Percentiles rank a stretch among this genome's conserved stretches.
Evolutionary conservation across 2,329 filamentous ascomycete species (phyloP).

Genomic region (Teratosphaeria epicoccoides): DNA sequence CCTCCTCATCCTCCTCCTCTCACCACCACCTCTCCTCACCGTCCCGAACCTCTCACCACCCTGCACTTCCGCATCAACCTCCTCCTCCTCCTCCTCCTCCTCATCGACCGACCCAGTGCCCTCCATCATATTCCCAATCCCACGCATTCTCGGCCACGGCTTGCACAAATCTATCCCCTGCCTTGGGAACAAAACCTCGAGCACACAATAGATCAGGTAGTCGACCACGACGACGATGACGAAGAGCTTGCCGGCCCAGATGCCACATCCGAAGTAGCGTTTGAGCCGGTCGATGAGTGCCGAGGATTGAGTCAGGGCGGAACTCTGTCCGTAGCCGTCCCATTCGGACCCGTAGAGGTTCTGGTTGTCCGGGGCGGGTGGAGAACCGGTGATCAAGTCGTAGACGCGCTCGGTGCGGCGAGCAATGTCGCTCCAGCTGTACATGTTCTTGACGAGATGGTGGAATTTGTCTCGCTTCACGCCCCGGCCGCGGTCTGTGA

Average conservation of each 20-base stretch:
- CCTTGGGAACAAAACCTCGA: constrained; percentile 79
- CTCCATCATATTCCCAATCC: constrained; percentile 5
- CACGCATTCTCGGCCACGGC: constrained; percentile 59
- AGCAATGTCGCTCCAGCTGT: constrained; percentile 95
- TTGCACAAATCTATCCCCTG: constrained; percentile 79
- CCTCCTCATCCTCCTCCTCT: not conserved
- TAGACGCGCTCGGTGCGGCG: constrained; percentile 91
- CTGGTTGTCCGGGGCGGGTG: constrained; percentile 52
- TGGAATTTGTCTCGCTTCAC: constrained; percentile 91
- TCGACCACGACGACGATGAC: constrained; percentile 91
- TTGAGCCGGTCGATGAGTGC: constrained; percentile 91
- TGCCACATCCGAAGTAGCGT: constrained; percentile 92
- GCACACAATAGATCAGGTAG: constrained; percentile 77
- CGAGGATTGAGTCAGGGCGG: constrained; percentile 54
- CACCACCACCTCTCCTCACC: constrained; percentile 1
- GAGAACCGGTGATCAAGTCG: constrained; percentile 78
- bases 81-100: constrained; percentile 3
- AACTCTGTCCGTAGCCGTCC: constrained; percentile 46
- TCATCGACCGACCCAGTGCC: constrained; percentile 1
- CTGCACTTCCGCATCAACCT: constrained; percentile 2
- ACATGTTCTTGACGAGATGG: constrained; percentile 96
- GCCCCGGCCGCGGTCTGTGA: constrained; percentile 55
- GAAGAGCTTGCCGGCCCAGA: constrained; percentile 97
- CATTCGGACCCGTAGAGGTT: constrained; percentile 75
- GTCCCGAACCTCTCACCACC: constrained; percentile 8